Evolutionary conservation across 2,329 filamentous ascomycete genomes (phyloP), one percentile per base, ranked within the genome.

Genomic region (Rhinocladiella mackenziei): DNA sequence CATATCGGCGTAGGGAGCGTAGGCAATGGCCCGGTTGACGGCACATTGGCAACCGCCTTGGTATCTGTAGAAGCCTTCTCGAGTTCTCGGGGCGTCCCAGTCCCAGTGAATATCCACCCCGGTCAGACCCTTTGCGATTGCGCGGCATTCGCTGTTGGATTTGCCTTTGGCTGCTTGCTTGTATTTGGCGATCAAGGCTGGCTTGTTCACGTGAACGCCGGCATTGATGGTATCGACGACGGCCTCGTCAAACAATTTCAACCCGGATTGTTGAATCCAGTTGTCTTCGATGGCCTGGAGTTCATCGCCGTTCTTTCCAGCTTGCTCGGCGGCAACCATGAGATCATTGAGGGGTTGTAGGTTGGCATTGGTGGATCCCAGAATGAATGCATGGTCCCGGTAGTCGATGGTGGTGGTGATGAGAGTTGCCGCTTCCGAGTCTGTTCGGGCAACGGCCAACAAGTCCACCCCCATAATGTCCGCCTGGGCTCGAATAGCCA

Each of bases 381-480:
- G 71, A 66, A 98, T 89, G 79, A 94, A 98, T 59, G 81, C 76
- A 68, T 98, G 92, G 70, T 98, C 92, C 59, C 92, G 86, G 47
- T 86, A 83, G 70, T 98, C 92, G 63, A 98, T 96, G 59, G 88
- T 95, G 23, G 87, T 91, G 53, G 88, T 94, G 73, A 98, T 94
- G 59, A 98, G 83, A 3, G 92, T 98, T 23, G 92, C 92, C 41
- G 92, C 92, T 75, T 98, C 92, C 58, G 92, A 94, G 69, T 98
- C 92, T 47, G 92, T 98, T 61, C 92, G 84, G 41, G 92, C 92
- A 55, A 98, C 81, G 56, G 88, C 87, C 28, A 98, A 72, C 51
- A 98, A 83, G 62, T 98, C 88, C 51, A 81, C 77, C 81, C 85
- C 92, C 92, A 98, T 97, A 62, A 98, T 97, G 64, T 98, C 92